Conservation (phyloP, 805 yeast species). For the Lipomyces kockii region DNA sequence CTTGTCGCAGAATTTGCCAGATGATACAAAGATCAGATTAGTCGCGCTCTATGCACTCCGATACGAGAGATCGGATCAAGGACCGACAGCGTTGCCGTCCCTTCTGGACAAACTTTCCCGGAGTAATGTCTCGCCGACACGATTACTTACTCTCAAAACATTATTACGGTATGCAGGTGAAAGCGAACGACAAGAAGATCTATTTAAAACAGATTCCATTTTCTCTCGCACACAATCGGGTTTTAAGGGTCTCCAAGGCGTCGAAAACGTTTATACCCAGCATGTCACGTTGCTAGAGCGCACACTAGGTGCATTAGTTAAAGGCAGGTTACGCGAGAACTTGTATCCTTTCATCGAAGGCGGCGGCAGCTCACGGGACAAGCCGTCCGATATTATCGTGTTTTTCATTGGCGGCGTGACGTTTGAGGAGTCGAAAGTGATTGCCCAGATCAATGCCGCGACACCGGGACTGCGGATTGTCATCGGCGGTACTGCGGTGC, state of each 20-base stretch:
- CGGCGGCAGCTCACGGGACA: constrained; percentile 43
- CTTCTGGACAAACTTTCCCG: constrained; percentile 45
- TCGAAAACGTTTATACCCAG: constrained; percentile 78
- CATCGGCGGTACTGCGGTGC: constrained; percentile 78
- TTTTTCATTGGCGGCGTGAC: constrained; percentile 82
- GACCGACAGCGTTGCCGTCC: constrained; percentile 46
- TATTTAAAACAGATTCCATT: constrained; percentile 48
- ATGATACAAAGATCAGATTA: constrained; percentile 68
- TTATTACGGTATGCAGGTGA: constrained; percentile 54
- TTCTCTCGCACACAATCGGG: constrained; percentile 51
- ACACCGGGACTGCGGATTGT: constrained; percentile 63
- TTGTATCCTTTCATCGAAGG: constrained; percentile 54
- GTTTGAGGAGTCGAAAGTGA: constrained; percentile 85
- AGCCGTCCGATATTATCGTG: constrained; percentile 48
- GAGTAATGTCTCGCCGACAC: constrained; percentile 41
- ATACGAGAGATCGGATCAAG: constrained; percentile 56
- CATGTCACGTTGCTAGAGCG: constrained; percentile 74
- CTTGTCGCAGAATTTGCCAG: constrained; percentile 50
- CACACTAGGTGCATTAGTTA: constrained; percentile 50
- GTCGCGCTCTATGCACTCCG: constrained; percentile 75
- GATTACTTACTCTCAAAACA: constrained; percentile 52
- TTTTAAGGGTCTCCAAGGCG: constrained; percentile 51
- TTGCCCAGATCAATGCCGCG: constrained; percentile 68
- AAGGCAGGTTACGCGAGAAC: constrained; percentile 49
- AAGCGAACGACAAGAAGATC: constrained; percentile 51